Percentiles rank a stretch among this genome's conserved stretches.
Conservation (phyloP, 306 rosid species). For the Abrus precatorius region DNA sequence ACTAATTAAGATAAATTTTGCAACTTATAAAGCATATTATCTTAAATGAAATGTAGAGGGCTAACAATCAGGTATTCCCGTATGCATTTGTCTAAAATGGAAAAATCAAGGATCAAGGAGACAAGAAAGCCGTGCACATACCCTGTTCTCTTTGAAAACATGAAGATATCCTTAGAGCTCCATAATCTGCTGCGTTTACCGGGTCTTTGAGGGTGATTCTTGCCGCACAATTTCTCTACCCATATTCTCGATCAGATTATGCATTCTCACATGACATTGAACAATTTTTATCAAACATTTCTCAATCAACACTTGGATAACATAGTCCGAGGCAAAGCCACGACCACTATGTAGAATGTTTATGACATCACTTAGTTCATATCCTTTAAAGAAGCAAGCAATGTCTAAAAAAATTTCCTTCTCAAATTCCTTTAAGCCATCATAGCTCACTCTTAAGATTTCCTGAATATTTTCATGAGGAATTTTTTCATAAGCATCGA, state of each 20-base stretch:
- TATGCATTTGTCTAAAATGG: not conserved
- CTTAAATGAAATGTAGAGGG: not conserved
- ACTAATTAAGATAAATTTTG: not conserved
- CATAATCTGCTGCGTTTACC: slow-evolving; percentile 26
- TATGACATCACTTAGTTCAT: not conserved
- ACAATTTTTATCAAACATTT: slow-evolving; percentile 13
- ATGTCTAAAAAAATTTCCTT: slow-evolving; percentile 22
- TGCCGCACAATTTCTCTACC: slow-evolving; percentile 5
- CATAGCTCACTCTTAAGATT: slow-evolving; percentile 35
- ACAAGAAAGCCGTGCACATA: not conserved
- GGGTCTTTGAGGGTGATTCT: slow-evolving; percentile 5
- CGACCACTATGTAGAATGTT: not conserved
- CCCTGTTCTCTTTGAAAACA: slow-evolving; percentile 33
- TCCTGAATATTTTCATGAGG: slow-evolving; percentile 31
- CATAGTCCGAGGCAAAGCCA: slow-evolving; percentile 2
- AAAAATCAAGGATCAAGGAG: not conserved
- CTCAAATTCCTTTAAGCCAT: not conserved
- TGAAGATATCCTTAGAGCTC: slow-evolving; percentile 6
- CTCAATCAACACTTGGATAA: not conserved
- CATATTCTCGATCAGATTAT: slow-evolving; percentile 21
- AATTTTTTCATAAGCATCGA: slow-evolving; percentile 26
- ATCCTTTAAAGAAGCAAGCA: slow-evolving; percentile 30
- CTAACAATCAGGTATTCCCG: not conserved
- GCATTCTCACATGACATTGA: not conserved
- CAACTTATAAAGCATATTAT: not conserved